Conservation (phyloP, 2,329 filamentous ascomycete species). For the Metarhizium robertsii region DNA sequence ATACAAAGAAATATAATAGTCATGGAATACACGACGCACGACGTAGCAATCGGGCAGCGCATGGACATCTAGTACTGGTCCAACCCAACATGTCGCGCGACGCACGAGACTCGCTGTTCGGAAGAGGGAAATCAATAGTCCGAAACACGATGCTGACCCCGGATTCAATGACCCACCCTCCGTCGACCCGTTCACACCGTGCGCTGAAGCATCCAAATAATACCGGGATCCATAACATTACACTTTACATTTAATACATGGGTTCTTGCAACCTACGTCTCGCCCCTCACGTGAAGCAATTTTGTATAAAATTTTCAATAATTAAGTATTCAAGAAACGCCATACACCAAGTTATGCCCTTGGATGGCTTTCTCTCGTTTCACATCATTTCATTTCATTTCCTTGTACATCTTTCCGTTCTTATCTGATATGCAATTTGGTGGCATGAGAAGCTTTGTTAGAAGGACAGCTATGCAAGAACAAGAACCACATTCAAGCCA, state of each 20-base stretch:
- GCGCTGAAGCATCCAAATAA: too few relatives aligned
- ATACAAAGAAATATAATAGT: neutral
- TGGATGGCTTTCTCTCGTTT: too few relatives aligned
- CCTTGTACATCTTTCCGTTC: neutral
- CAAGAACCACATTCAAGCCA: neutral
- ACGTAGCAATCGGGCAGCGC: neutral
- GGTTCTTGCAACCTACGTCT: too few relatives aligned
- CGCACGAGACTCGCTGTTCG: neutral
- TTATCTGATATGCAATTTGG: neutral
- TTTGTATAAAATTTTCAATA: too few relatives aligned
- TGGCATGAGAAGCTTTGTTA: neutral
- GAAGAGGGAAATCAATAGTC: constrained; percentile 5
- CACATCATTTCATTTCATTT: too few relatives aligned
- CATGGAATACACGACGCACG: neutral
- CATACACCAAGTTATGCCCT: too few relatives aligned
- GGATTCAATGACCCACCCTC: neutral
- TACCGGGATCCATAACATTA: too few relatives aligned
- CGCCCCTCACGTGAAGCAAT: too few relatives aligned
- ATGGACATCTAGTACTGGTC: neutral
- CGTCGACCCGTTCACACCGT: too few relatives aligned
- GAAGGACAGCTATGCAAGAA: neutral
- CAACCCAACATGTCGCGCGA: neutral
- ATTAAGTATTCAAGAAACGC: too few relatives aligned
- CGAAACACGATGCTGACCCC: constrained; percentile 2
- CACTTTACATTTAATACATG: too few relatives aligned